phyloP scores from a whole-genome alignment of 768 basidiomycete genomes.

The Trametes coccinea region DNA sequence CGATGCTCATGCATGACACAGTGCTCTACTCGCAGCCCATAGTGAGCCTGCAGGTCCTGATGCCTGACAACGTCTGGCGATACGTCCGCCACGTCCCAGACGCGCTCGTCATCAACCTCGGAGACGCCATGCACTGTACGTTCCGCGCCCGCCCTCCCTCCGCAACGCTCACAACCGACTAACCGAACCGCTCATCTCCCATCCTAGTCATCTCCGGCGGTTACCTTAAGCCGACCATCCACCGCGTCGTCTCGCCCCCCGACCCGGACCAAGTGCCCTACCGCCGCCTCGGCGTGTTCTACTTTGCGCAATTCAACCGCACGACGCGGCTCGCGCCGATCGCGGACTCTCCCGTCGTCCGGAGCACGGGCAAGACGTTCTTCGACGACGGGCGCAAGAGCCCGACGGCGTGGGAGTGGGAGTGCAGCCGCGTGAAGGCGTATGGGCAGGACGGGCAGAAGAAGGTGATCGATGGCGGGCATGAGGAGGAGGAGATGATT shows the following conservation, averaged over 20 bases:
- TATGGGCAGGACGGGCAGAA: conserved; percentile 14
- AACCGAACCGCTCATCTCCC: not conserved
- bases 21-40: conserved; percentile 19
- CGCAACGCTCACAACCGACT: not conserved
- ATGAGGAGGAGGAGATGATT: conserved; percentile 17
- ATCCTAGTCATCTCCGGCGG: conserved; percentile 11
- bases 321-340: conserved; percentile 16
- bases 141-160: not conserved
- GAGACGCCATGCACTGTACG: conserved; percentile 16
- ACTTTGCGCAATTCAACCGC: conserved; percentile 18
- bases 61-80: conserved; percentile 16
- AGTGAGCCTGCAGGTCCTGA: conserved; percentile 13
- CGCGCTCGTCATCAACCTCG: conserved; percentile 18
- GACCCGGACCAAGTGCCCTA: conserved; percentile 10
- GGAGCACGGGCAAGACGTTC: conserved; percentile 12
- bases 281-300: conserved; percentile 15
- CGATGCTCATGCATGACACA: not conserved
- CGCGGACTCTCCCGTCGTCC: conserved; percentile 9
- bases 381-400: conserved; percentile 9
- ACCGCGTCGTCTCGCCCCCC: conserved; percentile 13
- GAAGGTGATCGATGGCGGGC: conserved; percentile 15
- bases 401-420: conserved; percentile 19
- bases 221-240: conserved; percentile 14
- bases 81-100: conserved; percentile 14
- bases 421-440: conserved; percentile 15